Conservation (phyloP, 2,329 filamentous ascomycete genomes). For the Talaromyces sp. region DNA sequence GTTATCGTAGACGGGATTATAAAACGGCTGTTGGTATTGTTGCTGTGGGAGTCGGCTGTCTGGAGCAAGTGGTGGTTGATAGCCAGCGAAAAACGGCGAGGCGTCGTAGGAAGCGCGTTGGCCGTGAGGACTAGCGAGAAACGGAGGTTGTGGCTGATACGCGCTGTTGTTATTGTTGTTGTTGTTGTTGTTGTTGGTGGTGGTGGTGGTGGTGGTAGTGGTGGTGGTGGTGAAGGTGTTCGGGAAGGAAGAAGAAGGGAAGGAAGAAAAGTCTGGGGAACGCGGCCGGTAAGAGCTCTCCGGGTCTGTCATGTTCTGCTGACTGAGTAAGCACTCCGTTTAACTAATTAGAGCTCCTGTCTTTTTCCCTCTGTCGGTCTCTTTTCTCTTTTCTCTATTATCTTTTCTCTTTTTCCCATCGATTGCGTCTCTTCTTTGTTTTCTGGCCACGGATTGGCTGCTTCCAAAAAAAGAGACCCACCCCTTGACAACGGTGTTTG, state of each 20-base stretch:
- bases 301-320: constrained; percentile 41
- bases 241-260: constrained; percentile 36
- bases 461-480: neutral
- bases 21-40: constrained; percentile 33
- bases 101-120: constrained; percentile 46
- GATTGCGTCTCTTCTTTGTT: neutral
- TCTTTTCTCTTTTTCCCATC: neutral
- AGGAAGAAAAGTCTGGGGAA: constrained; percentile 51
- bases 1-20: neutral
- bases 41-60: constrained; percentile 32
- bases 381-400: neutral
- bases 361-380: neutral
- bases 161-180: constrained; percentile 21
- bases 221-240: no score
- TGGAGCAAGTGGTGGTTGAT: constrained; percentile 28
- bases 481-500: neutral
- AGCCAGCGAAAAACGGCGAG: constrained; percentile 44
- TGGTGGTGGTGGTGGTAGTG: no score
- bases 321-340: constrained; percentile 1
- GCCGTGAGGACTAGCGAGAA: constrained; percentile 33
- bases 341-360: no score
- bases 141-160: constrained; percentile 26
- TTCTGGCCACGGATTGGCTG: constrained; percentile 3
- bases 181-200: no score
- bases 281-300: constrained; percentile 46